Evolutionary conservation across 2,329 filamentous ascomycete genomes (phyloP), one percentile per base, ranked within the genome.

Genomic region (Triangularia verruculosa): DNA sequence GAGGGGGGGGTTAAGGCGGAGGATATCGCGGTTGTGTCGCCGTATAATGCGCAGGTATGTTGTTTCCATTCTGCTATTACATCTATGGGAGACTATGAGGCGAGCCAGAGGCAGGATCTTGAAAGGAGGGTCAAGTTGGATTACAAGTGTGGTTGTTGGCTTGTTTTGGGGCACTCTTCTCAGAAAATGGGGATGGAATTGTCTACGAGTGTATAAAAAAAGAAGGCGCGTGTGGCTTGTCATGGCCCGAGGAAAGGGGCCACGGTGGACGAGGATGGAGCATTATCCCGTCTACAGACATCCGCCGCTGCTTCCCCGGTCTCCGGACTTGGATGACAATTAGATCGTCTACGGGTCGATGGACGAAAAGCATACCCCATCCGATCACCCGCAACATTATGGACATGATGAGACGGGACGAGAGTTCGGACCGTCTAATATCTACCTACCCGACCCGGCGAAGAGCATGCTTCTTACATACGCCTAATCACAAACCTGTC

Each of bases 1-100:
- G 81, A 85, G 22, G 89, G 92, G 0, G 95, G 95, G 0, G 85
- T 99, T 28, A 87, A 83, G 69, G 80, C 92, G 3, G 88, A 91
- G 71, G 92, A 97, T 72, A 93, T 99, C 71, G 95, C 94, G 0
- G 89, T 98, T 12, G 88, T 99, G 60, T 97, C 95, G 56, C 95
- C 95, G 43, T 99, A 99, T 78, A 98, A 97, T 78, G 95, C 92
- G 13, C 95, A 95, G 83, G 88, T 90, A 72, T 68, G 79, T 71
- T 28, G 1, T 39, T n/a, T n/a, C n/a, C 13, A 28, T 12, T 57
- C 12, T 27, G 9, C 39, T n/a, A 52, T 20, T 9, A 12, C 30
- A 34, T 13, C 5, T 34, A 34, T 12, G 3, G 30, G 13, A 13
- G 30, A 12, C 43, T 17, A 51, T 51, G 43, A 12, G 43, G 22